These are phyloP conservation scores for Bauhinia variegata DNA, from an alignment of 306 rosid genomes.

Conservation along the genomic window DNA sequence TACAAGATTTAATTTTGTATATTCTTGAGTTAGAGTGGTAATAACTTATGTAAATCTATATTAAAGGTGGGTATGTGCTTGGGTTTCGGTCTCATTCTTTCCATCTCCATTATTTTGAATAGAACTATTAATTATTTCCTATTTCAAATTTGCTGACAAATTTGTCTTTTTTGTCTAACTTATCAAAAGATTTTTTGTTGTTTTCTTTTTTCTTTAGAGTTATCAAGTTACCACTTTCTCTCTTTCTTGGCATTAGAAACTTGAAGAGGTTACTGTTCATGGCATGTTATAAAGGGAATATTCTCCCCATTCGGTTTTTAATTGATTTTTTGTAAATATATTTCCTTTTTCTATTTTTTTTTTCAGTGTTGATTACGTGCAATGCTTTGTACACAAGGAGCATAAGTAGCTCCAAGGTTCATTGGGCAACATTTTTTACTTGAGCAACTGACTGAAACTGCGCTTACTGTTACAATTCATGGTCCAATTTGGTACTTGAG, in stretches of 20 bases:
- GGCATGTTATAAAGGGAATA: not conserved
- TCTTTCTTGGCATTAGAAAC: not conserved
- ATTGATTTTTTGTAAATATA: constrained; percentile 2
- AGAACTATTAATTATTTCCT: not conserved
- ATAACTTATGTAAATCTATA: no score
- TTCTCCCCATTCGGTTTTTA: constrained; percentile 4
- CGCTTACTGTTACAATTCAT: constrained; percentile 93
- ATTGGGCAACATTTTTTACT: constrained; percentile 97
- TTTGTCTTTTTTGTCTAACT: no score
- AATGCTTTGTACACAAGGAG: constrained; percentile 64
- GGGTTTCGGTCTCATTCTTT: not conserved
- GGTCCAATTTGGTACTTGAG: constrained; percentile 82
- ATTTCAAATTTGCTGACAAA: no score
- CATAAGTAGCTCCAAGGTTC: constrained; percentile 84
- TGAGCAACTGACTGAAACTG: constrained; percentile 98
- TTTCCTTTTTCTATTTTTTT: constrained; percentile 36
- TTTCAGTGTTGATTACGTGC: constrained; percentile 81
- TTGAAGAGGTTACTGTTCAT: constrained; percentile 3
- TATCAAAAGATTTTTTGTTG: no score
- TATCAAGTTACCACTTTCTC: not conserved
- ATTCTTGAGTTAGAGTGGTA: no score
- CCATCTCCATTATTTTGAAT: constrained; percentile 12
- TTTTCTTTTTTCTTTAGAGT: constrained; percentile 4
- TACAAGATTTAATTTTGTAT: no score
- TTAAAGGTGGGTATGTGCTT: no score